Base-by-base conservation (phyloP, 1,284 basidiomycete species). In the Ustanciosporium gigantosporum region DNA sequence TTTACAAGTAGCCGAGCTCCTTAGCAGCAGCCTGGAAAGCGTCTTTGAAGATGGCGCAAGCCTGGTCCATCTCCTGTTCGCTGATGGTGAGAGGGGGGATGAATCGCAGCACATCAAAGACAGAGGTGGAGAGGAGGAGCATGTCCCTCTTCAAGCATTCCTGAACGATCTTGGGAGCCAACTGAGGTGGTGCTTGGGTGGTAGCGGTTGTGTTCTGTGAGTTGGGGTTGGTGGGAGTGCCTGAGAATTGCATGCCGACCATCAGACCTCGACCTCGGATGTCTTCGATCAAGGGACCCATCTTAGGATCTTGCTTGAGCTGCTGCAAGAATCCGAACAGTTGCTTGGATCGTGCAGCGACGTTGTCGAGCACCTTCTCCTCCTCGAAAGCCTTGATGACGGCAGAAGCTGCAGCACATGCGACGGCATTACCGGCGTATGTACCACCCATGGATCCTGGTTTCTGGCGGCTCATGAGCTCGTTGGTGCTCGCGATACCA, bases 401-500 rank as follows among this genome's bases (percentile, higher is more conserved):
- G 0, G 73, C 73, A 9, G 41, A 32, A 1, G 66, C 68, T 3
- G 73, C 73, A 5, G 73, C 73, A 36, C 73, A 76, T 13, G 68
- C 34, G 9, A 76, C 73, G 5, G 72, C 72, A 34, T 74, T 74
- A 23, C 72, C 73, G 5, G 73, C 70, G 25, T 76, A 76, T 11
- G 73, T 76, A 8, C 73, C 73, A 17, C 88, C 88, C 85, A 94
- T 87, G 15, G 85, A 85, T 13, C 91, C 91, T 6, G 88, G 85
- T 73, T 83, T 84, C 58, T 94, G 83, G 69, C 82, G 85, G 77
- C 90, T 88, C 48, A 89, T 91, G 46, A 94, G 74, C 66, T 90
- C 89, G 80, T 86, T 90, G 41, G 86, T 82, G 61, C 87, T 87
- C 42, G 91, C 84, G 34, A 96, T 84, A 21, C 87, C 91, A 47